Conservation (phyloP, 2,329 filamentous ascomycete genomes). For the Gaeumannomyces sp. region DNA sequence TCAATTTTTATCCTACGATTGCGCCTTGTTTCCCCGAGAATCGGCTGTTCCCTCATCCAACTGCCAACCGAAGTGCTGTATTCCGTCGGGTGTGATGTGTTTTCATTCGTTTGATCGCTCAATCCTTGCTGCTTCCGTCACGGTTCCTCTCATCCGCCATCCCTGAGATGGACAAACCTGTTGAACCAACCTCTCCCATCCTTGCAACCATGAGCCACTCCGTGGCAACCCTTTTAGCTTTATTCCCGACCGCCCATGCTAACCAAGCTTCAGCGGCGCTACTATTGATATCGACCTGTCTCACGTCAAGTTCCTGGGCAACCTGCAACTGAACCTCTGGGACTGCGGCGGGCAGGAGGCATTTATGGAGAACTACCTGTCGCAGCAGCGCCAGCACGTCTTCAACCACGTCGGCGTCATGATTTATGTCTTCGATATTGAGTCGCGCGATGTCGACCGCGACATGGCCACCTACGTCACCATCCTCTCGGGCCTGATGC, state of each 20-base stretch:
- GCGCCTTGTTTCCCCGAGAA: neutral
- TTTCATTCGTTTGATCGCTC: neutral
- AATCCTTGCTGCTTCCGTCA: neutral
- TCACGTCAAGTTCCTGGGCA: slow-evolving; percentile 97
- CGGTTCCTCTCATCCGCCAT: neutral
- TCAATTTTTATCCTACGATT: neutral
- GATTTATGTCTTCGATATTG: slow-evolving; percentile 99
- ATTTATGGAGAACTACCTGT: slow-evolving; percentile 98
- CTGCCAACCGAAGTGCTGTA: neutral
- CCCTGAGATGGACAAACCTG: neutral
- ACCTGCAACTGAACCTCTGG: slow-evolving; percentile 95
- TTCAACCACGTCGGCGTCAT: slow-evolving; percentile 95
- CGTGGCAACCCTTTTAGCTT: neutral
- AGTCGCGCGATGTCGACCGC: slow-evolving; percentile 87
- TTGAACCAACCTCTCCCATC: neutral
- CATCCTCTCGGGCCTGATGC: slow-evolving; percentile 80
- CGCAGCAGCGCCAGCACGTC: slow-evolving; percentile 89
- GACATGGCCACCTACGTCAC: slow-evolving; percentile 89
- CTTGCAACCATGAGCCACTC: neutral
- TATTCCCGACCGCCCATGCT: neutral
- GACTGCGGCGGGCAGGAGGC: slow-evolving; percentile 98
- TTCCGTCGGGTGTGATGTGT: neutral
- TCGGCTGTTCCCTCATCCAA: neutral
- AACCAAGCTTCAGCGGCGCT: slow-evolving; percentile 55
- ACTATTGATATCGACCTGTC: slow-evolving; percentile 98